Evolutionary conservation across 768 basidiomycete species (phyloP), one percentile per base, ranked within the genome.

Genomic region (Boletus patriciae): DNA sequence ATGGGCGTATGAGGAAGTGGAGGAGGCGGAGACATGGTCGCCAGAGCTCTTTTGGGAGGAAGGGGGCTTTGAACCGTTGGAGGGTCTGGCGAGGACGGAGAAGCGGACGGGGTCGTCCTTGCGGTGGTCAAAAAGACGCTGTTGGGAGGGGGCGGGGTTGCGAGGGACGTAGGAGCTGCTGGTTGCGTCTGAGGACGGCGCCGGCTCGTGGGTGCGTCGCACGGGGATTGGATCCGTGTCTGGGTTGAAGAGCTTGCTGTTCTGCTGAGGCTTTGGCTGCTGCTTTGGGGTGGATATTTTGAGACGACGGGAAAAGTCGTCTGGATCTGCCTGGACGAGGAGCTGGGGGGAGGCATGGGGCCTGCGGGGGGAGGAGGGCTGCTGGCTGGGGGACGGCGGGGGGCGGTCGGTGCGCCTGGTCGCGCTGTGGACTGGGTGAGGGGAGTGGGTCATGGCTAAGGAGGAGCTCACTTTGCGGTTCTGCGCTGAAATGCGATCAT

Each of bases 71-170:
- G 68, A 67, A 49, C 64, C 67, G 48, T 10, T 66, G 58, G 45
- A 67, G 10, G 86, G 80, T 41, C 85, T 81, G 5, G 83, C 75
- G 36, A 84, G 79, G 34, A 86, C 81, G 38, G 83, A 77, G 73
- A 98, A 98, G 12, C 88, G 83, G 33, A 94, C 83, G 0, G 97
- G 93, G 70, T 98, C 92, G 70, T 98, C 91, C 65, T 92, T 86
- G 38, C 90, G 81, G 57, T 90, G 92, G 67, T 98, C 94, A 55
- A 94, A 95, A 0, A 97, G 82, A 58, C 88, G 89, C 10, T 78
- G 74, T 44, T 79, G 70, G 4, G 78, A 62, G 12, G 61, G 67
- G 12, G 72, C 61, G 34, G 72, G 47, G 27, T 55, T 60, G 37
- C 70, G 64, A 19, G 71, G 71, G 33, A 70, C 58, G 63, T 83